These are phyloP conservation scores for Novymonas esmeraldas DNA, from an alignment of 208 protist genomes.

Conservation along the genomic window DNA sequence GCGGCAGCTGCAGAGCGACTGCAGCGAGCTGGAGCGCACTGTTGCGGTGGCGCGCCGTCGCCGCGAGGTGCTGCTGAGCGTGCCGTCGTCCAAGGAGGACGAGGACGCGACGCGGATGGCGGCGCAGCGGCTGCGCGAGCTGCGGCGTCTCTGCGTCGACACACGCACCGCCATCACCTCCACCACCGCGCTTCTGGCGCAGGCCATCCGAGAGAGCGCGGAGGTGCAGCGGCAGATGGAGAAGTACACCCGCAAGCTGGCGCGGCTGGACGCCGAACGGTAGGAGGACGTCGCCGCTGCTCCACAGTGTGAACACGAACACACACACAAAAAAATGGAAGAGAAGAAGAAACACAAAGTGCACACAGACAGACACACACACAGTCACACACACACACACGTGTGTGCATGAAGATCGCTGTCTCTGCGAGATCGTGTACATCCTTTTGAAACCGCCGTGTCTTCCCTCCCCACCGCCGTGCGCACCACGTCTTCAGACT, in stretches of 20 bases:
- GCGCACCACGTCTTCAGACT: too few species aligned
- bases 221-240: conserved; percentile 52
- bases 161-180: conserved; percentile 41
- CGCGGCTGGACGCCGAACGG: conserved; percentile 32
- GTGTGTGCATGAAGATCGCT: too few species aligned
- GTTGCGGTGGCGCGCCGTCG: conserved; percentile 40
- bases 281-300: too few species aligned
- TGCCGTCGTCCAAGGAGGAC: conserved; percentile 14
- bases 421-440: too few species aligned
- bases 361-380: background rate
- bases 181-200: conserved; percentile 56
- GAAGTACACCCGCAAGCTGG: conserved; percentile 61
- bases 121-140: conserved; percentile 41
- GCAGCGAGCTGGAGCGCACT: conserved; percentile 43
- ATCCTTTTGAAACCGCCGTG: background rate
- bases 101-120: conserved; percentile 11
- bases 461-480: too few species aligned
- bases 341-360: background rate
- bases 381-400: too few species aligned
- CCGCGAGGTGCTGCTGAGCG: conserved; percentile 39
- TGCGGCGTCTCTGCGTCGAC: conserved; percentile 49
- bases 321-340: background rate
- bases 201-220: conserved; percentile 40
- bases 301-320: too few species aligned
- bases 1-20: conserved; percentile 69